Evolutionary conservation across 352 stramenopile genomes (phyloP).

Genomic region (Phytophthora cryptogea): DNA sequence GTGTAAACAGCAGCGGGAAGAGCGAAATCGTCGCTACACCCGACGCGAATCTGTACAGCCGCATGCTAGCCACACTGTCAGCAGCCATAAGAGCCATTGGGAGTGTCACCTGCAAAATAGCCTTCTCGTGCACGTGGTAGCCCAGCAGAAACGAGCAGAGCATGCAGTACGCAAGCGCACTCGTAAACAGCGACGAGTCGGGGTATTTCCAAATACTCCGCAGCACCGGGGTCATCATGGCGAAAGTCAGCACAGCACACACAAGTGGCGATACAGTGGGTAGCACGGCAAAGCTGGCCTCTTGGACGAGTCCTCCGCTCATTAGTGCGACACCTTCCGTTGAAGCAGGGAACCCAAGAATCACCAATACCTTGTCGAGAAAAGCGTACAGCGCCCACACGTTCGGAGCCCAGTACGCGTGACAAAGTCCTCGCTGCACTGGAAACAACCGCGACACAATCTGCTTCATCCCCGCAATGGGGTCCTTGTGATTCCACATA

Average conservation of each 20-base stretch:
- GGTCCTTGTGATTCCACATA: constrained; percentile 51
- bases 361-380: constrained; percentile 81
- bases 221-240: constrained; percentile 78
- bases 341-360: constrained; percentile 42
- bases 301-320: constrained; percentile 85
- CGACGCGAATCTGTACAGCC: constrained; percentile 80
- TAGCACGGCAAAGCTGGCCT: constrained; percentile 79
- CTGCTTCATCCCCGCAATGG: constrained; percentile 73
- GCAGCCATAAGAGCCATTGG: constrained; percentile 70
- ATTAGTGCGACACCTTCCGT: constrained; percentile 62
- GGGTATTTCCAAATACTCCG: constrained; percentile 77
- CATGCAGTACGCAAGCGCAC: constrained; percentile 88
- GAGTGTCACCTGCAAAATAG: constrained; percentile 92
- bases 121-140: constrained; percentile 99
- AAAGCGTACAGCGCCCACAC: constrained; percentile 97
- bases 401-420: constrained; percentile 99
- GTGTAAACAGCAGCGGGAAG: constrained; percentile 86
- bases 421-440: constrained; percentile 95
- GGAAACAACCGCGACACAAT: constrained; percentile 95
- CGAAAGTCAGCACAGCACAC: constrained; percentile 81
- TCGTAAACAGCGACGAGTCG: constrained; percentile 81
- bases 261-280: constrained; percentile 65
- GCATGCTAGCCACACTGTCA: constrained; percentile 82
- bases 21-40: constrained; percentile 76
- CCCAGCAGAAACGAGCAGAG: constrained; percentile 96